A percentile compares a stretch with the other conserved stretches of the same genome.
These are phyloP conservation scores for Mortierella sp. DNA, from an alignment of 371 early-diverging fungal genomes.

Conservation along the genomic window DNA sequence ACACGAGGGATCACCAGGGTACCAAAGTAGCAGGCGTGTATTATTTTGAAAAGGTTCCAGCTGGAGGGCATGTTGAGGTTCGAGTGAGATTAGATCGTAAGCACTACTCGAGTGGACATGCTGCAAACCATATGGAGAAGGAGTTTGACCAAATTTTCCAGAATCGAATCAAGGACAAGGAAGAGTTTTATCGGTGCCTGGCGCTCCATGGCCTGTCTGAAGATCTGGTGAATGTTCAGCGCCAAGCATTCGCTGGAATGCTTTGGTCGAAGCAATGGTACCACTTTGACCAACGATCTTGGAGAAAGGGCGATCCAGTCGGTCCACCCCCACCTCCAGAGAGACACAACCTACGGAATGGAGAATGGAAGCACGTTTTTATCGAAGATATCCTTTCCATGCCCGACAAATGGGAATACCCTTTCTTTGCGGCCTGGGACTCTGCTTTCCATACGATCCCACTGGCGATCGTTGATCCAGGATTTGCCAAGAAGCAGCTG, in stretches of 20 bases:
- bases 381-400: slow-evolving; percentile 46
- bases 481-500: slow-evolving; percentile 43
- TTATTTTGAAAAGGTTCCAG: slow-evolving; percentile 54
- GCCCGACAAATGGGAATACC: slow-evolving; percentile 54
- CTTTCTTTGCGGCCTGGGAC: slow-evolving; percentile 53
- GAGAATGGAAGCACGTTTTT: slow-evolving; percentile 45
- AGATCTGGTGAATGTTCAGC: slow-evolving; percentile 31
- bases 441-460: slow-evolving; percentile 48
- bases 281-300: slow-evolving; percentile 43
- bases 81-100: slow-evolving; percentile 37
- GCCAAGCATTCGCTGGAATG: slow-evolving; percentile 49
- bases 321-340: slow-evolving; percentile 28
- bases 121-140: background rate
- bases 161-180: slow-evolving; percentile 23
- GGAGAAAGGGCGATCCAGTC: slow-evolving; percentile 45
- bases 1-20: slow-evolving; percentile 39
- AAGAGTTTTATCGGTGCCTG: slow-evolving; percentile 24
- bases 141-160: slow-evolving; percentile 26
- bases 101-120: background rate
- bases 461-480: slow-evolving; percentile 37
- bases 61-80: slow-evolving; percentile 47
- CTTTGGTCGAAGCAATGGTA: slow-evolving; percentile 53
- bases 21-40: slow-evolving; percentile 59
- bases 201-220: slow-evolving; percentile 7
- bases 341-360: slow-evolving; percentile 31